Percentiles rank a stretch among this genome's conserved stretches.
Evolutionary conservation across 768 basidiomycete genomes (phyloP).

Genomic region (Nevesoporus exiguus): DNA sequence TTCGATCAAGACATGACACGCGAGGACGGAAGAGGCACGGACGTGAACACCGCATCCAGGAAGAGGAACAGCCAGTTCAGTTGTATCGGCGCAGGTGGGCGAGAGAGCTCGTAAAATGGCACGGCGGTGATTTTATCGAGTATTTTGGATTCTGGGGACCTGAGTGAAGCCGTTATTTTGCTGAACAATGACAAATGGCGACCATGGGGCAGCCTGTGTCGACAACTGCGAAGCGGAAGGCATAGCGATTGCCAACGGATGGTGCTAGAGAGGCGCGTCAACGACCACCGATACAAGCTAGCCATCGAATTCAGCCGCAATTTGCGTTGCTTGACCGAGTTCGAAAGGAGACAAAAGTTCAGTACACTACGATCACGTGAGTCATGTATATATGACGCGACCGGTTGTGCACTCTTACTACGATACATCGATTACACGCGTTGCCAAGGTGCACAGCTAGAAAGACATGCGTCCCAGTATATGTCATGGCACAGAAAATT

Average conservation of each 20-base stretch:
- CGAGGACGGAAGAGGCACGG: conserved; percentile 5
- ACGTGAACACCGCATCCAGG: conserved; percentile 31
- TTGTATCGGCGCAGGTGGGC: conserved; percentile 18
- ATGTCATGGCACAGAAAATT: too few species aligned
- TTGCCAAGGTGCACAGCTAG: too few species aligned
- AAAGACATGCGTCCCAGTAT: too few species aligned
- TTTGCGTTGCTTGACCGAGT: background rate
- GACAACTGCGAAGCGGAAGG: background rate
- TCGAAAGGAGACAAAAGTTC: too few species aligned
- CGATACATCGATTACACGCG: background rate
- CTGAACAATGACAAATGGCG: conserved; percentile 18
- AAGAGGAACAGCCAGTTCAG: conserved; percentile 29
- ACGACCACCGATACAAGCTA: conserved; percentile 11
- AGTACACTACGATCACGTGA: conserved; percentile 7
- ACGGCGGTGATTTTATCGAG: conserved; percentile 18
- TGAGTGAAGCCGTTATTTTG: conserved; percentile 4
- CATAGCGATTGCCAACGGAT: background rate
- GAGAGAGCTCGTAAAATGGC: conserved; percentile 27
- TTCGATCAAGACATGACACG: background rate
- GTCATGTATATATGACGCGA: too few species aligned
- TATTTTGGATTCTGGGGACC: conserved; percentile 12
- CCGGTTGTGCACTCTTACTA: too few species aligned
- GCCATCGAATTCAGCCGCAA: conserved; percentile 13
- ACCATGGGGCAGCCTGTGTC: background rate
- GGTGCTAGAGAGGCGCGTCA: conserved; percentile 2